These are phyloP conservation scores for Penicillium paradoxum DNA, from an alignment of 495 filamentous ascomycete species.

Conservation along the genomic window DNA sequence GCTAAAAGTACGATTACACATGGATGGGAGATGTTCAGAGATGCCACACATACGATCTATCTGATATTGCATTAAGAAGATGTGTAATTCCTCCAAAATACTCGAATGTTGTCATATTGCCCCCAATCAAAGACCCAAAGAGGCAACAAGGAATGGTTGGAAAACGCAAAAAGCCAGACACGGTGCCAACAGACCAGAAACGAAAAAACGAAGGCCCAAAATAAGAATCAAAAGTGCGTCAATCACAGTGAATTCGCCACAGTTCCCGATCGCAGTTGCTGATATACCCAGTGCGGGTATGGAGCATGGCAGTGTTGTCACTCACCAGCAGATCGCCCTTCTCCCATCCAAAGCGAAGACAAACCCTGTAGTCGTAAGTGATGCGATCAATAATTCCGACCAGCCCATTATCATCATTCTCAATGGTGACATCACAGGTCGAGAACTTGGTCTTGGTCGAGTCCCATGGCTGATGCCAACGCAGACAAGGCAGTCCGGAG, in stretches of 20 bases:
- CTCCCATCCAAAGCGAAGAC: slow-evolving; percentile 44
- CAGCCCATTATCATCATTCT: slow-evolving; percentile 31
- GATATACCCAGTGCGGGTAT: slow-evolving; percentile 46
- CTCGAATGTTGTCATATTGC: no score
- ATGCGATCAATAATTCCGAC: slow-evolving; percentile 32
- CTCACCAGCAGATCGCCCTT: slow-evolving; percentile 52
- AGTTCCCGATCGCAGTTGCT: slow-evolving; percentile 41
- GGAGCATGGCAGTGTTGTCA: slow-evolving; percentile 50
- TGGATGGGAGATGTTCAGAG: no score
- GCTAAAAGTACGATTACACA: no score
- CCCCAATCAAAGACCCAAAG: no score
- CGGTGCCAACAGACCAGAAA: no score
- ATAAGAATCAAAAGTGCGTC: background rate
- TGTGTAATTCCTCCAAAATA: no score
- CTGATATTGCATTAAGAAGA: no score
- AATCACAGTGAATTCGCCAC: slow-evolving; percentile 48
- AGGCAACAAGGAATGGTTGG: no score
- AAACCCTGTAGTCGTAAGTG: slow-evolving; percentile 48
- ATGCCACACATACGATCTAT: no score
- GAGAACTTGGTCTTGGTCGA: slow-evolving; percentile 45
- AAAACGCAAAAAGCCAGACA: no score
- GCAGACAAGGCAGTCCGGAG: slow-evolving; percentile 39
- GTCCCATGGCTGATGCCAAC: slow-evolving; percentile 54
- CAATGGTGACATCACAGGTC: slow-evolving; percentile 41
- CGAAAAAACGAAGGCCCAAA: background rate